Conservation (phyloP, 345 rosid species). For the Trapa incisa region DNA sequence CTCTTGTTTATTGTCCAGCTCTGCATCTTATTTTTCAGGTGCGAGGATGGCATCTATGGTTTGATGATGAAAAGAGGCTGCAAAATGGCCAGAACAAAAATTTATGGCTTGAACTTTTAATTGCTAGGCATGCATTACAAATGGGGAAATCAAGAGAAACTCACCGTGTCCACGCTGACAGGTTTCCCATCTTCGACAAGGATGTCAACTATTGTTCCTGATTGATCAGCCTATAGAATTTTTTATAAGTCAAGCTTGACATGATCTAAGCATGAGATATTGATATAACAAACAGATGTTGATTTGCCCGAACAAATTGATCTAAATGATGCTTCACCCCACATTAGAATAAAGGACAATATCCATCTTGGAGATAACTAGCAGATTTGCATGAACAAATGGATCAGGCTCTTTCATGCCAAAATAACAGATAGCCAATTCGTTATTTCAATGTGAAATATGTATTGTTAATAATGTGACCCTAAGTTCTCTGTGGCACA, state of each 20-base stretch:
- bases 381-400: neutral
- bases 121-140: neutral
- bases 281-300: neutral
- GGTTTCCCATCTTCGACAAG: conserved; percentile 66
- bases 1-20: conserved; percentile 6
- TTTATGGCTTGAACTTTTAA: neutral
- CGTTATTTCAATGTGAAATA: neutral
- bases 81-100: conserved; percentile 1
- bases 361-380: neutral
- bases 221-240: conserved; percentile 47
- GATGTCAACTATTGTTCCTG: conserved; percentile 67
- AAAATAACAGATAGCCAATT: neutral
- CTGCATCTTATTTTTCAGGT: neutral
- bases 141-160: conserved; percentile 12
- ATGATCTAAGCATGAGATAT: neutral
- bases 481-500: no score
- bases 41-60: conserved; percentile 26
- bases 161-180: conserved; percentile 55
- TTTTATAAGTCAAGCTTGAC: neutral
- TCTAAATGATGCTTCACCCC: neutral
- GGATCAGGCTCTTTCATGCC: neutral
- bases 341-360: neutral
- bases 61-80: conserved; percentile 78
- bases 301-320: neutral
- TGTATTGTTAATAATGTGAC: neutral